Conservation (phyloP, 192 early-diverging fungal genomes). For the Jimgerdemannia flammicorona region DNA sequence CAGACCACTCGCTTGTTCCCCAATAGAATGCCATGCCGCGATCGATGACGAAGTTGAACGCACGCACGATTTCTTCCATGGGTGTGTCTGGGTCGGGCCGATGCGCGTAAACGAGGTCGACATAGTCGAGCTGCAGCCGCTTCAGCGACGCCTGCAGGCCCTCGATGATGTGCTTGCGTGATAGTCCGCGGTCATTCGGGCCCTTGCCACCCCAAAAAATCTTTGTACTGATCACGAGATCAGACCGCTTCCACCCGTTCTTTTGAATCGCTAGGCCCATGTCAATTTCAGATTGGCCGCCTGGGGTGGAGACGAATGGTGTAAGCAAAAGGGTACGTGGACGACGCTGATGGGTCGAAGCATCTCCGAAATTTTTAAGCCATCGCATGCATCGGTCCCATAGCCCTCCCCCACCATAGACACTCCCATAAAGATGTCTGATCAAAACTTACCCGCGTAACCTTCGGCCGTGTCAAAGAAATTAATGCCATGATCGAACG, state of each 20-base stretch:
- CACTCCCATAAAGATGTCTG: too few species aligned
- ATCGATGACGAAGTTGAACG: conserved; percentile 79
- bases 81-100: conserved; percentile 59
- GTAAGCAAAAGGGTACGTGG: too few species aligned
- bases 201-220: conserved; percentile 71
- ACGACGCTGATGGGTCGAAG: too few species aligned
- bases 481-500: conserved; percentile 73
- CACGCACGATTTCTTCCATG: conserved; percentile 84
- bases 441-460: conserved; percentile 22
- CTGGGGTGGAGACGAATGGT: conserved; percentile 2
- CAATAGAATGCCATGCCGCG: conserved; percentile 80
- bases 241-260: conserved; percentile 61
- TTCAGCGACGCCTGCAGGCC: conserved; percentile 71
- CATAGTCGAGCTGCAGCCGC: conserved; percentile 71
- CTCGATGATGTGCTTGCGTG: conserved; percentile 83
- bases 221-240: conserved; percentile 80
- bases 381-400: too few species aligned
- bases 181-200: conserved; percentile 78
- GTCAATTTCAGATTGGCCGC: conserved; percentile 69
- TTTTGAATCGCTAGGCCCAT: conserved; percentile 79
- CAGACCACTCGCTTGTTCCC: conserved; percentile 82
- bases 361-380: too few species aligned
- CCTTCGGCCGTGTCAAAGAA: conserved; percentile 73
- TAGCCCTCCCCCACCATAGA: too few species aligned
- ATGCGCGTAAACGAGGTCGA: conserved; percentile 79